Percentiles rank a stretch among this genome's conserved stretches.
Evolutionary conservation across 768 basidiomycete species (phyloP).

Genomic region (Cyclocybe aegerita): DNA sequence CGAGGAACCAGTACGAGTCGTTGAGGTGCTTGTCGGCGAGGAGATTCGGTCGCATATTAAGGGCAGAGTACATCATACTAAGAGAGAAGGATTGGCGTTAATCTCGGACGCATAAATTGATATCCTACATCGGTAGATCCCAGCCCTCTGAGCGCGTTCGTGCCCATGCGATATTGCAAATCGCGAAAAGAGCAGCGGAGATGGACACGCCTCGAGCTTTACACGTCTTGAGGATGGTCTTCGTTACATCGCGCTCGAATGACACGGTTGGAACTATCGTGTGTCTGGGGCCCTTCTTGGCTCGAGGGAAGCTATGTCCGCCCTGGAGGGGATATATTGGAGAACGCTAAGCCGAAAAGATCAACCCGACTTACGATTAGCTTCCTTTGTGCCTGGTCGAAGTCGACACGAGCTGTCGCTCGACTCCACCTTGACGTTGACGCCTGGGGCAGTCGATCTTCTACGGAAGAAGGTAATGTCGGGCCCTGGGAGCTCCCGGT

Average conservation of each 20-base stretch:
- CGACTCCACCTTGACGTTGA: conserved; percentile 37
- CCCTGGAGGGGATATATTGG: conserved; percentile 40
- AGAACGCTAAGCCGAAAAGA: conserved; percentile 1
- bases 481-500: conserved; percentile 5
- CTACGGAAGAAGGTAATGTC: conserved; percentile 20
- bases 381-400: conserved; percentile 49
- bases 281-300: conserved; percentile 40
- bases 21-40: conserved; percentile 38
- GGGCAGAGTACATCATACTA: conserved; percentile 84
- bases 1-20: conserved; percentile 78
- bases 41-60: conserved; percentile 72
- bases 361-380: conserved; percentile 43
- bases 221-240: conserved; percentile 64
- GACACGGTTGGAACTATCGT: conserved; percentile 74
- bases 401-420: conserved; percentile 55
- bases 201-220: conserved; percentile 73
- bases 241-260: conserved; percentile 55
- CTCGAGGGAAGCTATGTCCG: conserved; percentile 69
- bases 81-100: neutral
- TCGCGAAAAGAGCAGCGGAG: conserved; percentile 71
- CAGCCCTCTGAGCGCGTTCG: conserved; percentile 40
- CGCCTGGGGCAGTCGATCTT: conserved; percentile 32
- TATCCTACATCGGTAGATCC: conserved; percentile 52
- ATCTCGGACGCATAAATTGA: neutral
- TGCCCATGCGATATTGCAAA: conserved; percentile 76